phyloP scores from a whole-genome alignment of 192 early-diverging fungal genomes.

The Lobosporangium transversale region DNA sequence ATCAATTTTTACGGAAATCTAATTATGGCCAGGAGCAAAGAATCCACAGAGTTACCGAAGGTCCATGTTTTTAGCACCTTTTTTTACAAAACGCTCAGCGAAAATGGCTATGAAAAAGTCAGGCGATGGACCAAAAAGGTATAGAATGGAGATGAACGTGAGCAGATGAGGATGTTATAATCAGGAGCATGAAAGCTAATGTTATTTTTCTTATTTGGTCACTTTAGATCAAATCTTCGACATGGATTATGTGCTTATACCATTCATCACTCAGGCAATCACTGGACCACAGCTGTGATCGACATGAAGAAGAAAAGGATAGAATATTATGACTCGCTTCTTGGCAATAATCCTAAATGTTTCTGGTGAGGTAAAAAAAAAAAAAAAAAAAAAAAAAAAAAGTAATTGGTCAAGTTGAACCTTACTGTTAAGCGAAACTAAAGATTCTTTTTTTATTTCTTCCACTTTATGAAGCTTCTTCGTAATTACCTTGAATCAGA shows the following conservation, averaged over 20 bases:
- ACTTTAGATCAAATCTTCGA: conserved; percentile 76
- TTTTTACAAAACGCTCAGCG: conserved; percentile 80
- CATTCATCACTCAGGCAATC: conserved; percentile 79
- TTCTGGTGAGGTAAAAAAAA: no score
- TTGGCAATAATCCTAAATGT: conserved; percentile 66
- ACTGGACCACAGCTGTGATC: conserved; percentile 57
- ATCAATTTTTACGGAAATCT: conserved; percentile 94
- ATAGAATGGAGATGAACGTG: no score
- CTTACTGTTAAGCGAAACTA: no score
- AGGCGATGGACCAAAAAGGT: conserved; percentile 84
- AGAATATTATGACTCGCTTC: conserved; percentile 87
- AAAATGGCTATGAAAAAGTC: conserved; percentile 78
- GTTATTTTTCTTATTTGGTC: no score
- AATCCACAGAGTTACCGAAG: conserved; percentile 58
- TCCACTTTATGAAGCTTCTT: conserved; percentile 53
- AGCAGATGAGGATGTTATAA: no score
- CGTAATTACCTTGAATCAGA: conserved; percentile 79
- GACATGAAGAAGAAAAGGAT: conserved; percentile 67
- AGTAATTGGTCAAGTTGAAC: no score
- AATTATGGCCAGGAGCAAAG: conserved; percentile 70
- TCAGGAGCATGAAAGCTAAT: no score
- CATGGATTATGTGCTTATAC: conserved; percentile 82
- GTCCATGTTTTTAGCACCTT: conserved; percentile 93
- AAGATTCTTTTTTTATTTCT: not conserved
- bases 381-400: no score